Evolutionary conservation across 73 alveolate species (phyloP).

Genomic region (Paraurostyla sp.): DNA sequence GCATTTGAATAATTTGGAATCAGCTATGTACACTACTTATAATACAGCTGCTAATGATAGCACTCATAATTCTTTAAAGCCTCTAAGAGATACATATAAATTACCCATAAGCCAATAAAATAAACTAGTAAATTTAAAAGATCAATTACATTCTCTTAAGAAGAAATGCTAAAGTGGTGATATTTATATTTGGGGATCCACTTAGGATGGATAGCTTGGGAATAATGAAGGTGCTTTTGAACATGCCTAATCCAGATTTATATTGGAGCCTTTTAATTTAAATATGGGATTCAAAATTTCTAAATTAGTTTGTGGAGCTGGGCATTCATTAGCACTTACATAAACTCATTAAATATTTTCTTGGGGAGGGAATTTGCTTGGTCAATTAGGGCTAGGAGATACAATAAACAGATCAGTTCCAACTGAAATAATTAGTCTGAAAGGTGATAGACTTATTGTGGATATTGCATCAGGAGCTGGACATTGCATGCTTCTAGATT

Average conservation of each 20-base stretch:
- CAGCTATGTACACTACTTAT: slow-evolving; percentile 16
- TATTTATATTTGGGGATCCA: slow-evolving; percentile 39
- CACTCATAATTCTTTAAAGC: not conserved
- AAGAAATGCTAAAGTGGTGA: not conserved
- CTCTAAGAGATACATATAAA: not conserved
- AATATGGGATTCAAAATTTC: not conserved
- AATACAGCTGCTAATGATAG: too few relatives aligned
- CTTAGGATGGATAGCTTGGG: slow-evolving; percentile 41
- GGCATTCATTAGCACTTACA: slow-evolving; percentile 35
- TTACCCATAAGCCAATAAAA: not conserved
- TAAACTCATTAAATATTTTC: not conserved
- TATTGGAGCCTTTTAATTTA: not conserved
- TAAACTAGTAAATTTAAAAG: not conserved
- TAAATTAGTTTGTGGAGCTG: slow-evolving; percentile 53
- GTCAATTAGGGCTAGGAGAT: slow-evolving; percentile 44
- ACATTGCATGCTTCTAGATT: slow-evolving; percentile 35
- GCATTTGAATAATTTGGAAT: slow-evolving; percentile 31
- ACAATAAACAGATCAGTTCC: not conserved
- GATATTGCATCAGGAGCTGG: slow-evolving; percentile 67
- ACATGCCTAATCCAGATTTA: not conserved
- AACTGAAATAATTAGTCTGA: slow-evolving; percentile 2
- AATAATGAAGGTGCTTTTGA: not conserved
- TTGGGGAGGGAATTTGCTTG: slow-evolving; percentile 44
- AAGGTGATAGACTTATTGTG: slow-evolving; percentile 15
- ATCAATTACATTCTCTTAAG: not conserved